A percentile compares a stretch with the other conserved stretches of the same genome.
Evolutionary conservation across 2,329 filamentous ascomycete genomes (phyloP).

Genomic region (Botrytis medusae): DNA sequence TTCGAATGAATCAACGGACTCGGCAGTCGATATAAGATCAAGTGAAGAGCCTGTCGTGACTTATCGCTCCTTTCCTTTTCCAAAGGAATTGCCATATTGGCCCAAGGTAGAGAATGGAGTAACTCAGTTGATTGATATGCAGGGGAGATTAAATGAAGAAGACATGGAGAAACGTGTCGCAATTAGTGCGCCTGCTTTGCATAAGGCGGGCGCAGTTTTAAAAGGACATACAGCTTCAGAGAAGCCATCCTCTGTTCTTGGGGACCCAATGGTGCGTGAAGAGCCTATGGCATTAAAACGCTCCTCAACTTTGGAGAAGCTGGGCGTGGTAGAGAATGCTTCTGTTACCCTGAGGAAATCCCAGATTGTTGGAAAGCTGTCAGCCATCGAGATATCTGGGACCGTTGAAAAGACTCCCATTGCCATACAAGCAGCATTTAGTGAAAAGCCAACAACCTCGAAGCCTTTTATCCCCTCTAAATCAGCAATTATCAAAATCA

Average conservation of each 20-base stretch:
- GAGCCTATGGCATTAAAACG: neutral
- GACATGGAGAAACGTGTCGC: neutral
- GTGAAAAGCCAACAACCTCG: neutral
- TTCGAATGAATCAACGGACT: neutral
- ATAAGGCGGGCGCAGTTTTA: too few species aligned
- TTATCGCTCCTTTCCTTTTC: neutral
- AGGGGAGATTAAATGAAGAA: too few species aligned
- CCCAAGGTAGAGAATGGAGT: neutral
- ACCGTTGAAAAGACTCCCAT: neutral
- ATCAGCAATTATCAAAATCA: neutral
- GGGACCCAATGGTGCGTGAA: too few species aligned
- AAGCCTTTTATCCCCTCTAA: neutral
- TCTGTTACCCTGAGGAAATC: neutral
- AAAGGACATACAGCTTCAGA: neutral
- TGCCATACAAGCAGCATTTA: neutral
- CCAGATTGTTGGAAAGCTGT: neutral
- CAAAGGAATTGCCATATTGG: neutral
- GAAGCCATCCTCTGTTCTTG: neutral
- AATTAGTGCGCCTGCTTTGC: neutral
- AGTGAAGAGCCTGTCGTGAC: neutral
- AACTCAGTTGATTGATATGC: neutral
- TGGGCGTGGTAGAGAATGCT: too few species aligned
- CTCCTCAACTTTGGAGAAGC: neutral
- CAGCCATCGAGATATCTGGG: neutral
- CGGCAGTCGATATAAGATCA: neutral